phyloP scores from a whole-genome alignment of 2,329 filamentous ascomycete genomes.

The Basipetospora chlamydospora region DNA sequence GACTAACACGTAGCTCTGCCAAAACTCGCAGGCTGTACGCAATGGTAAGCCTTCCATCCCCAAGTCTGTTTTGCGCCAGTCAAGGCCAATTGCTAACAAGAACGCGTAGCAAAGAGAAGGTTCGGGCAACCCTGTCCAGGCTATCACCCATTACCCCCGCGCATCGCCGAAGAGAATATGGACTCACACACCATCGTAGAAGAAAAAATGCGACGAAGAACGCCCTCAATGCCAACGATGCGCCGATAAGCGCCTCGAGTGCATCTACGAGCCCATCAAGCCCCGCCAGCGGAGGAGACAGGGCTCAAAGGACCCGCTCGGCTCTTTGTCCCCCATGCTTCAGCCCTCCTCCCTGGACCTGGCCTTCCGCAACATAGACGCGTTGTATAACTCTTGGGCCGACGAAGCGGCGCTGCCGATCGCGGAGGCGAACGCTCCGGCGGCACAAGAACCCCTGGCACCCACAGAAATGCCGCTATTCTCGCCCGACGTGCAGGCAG shows the following conservation, averaged over 20 bases:
- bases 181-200: conserved; percentile 19
- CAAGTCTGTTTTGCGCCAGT: neutral
- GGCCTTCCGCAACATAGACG: neutral
- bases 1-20: neutral
- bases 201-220: conserved; percentile 43
- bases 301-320: conserved; percentile 9
- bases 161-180: neutral
- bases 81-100: neutral
- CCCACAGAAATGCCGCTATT: neutral
- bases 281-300: conserved; percentile 23
- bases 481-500: too few species aligned
- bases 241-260: conserved; percentile 30
- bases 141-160: neutral
- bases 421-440: too few species aligned
- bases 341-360: neutral
- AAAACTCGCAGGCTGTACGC: conserved; percentile 29
- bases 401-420: neutral
- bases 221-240: conserved; percentile 37
- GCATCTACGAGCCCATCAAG: conserved; percentile 33
- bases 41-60: conserved; percentile 23
- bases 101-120: conserved; percentile 7
- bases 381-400: neutral
- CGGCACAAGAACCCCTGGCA: too few species aligned
- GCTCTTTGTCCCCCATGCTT: neutral
- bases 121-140: neutral